A percentile compares a stretch with the other conserved stretches of the same genome.
Evolutionary conservation across 1,139 yeast species (phyloP).

Genomic region (Yamadazyma buinensis): DNA sequence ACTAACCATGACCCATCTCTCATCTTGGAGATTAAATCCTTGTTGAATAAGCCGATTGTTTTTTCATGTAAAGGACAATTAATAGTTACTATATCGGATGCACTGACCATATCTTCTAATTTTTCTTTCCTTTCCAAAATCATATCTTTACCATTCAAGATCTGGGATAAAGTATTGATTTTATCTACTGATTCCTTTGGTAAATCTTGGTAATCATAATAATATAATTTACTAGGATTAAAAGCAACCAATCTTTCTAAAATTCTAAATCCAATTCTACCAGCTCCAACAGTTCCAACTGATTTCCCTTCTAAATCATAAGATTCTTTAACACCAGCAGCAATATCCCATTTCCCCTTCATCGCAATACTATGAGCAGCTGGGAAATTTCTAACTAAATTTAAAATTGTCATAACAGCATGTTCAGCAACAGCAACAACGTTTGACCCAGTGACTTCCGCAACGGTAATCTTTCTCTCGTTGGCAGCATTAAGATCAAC

Average conservation of each 20-base stretch:
- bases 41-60: conserved; percentile 64
- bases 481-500: conserved; percentile 73
- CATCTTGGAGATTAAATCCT: conserved; percentile 64
- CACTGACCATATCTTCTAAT: conserved; percentile 64
- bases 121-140: conserved; percentile 58
- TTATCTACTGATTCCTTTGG: conserved; percentile 55
- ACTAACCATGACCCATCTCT: conserved; percentile 78
- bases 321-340: conserved; percentile 69
- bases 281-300: conserved; percentile 77
- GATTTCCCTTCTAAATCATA: conserved; percentile 76
- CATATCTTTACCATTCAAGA: conserved; percentile 34
- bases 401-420: conserved; percentile 69
- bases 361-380: conserved; percentile 72
- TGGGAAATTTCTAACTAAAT: conserved; percentile 70
- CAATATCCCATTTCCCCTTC: conserved; percentile 70
- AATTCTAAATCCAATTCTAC: conserved; percentile 77
- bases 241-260: conserved; percentile 71
- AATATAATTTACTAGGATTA: conserved; percentile 68
- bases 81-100: conserved; percentile 72
- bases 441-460: conserved; percentile 81
- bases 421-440: conserved; percentile 82
- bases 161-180: conserved; percentile 35
- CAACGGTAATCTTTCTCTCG: conserved; percentile 57
- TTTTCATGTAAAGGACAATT: conserved; percentile 76
- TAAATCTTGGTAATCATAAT: conserved; percentile 73